Evolutionary conservation across 108 stramenopile species (phyloP).

Genomic region (Parmales sp.): DNA sequence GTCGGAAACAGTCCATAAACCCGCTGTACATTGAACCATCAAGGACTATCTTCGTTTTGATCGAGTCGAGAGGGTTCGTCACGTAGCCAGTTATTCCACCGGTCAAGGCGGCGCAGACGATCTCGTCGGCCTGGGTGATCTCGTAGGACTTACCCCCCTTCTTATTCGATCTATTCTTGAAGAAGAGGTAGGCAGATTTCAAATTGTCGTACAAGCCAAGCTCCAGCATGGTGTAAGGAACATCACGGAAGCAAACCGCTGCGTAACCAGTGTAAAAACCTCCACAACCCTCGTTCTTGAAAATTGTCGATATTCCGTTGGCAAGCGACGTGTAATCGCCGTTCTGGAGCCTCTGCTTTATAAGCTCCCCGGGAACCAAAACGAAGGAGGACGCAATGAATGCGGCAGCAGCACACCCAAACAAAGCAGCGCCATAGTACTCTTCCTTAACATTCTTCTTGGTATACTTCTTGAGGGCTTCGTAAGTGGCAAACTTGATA

Average conservation of each 20-base stretch:
- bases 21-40: conserved; percentile 13
- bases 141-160: neutral
- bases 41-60: conserved; percentile 43
- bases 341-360: conserved; percentile 48
- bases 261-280: conserved; percentile 33
- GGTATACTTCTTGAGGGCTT: conserved; percentile 12
- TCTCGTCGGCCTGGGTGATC: conserved; percentile 22
- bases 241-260: conserved; percentile 35
- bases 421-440: neutral
- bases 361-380: conserved; percentile 42
- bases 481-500: conserved; percentile 42
- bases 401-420: conserved; percentile 31
- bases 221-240: conserved; percentile 54
- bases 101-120: conserved; percentile 32
- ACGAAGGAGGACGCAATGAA: conserved; percentile 37
- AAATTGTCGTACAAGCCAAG: conserved; percentile 43
- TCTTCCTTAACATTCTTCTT: neutral
- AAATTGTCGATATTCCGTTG: conserved; percentile 17
- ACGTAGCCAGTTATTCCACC: conserved; percentile 33
- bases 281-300: conserved; percentile 17
- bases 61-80: conserved; percentile 39
- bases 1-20: conserved; percentile 15
- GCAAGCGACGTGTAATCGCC: conserved; percentile 14
- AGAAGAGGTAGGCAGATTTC: conserved; percentile 14
- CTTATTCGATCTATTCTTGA: neutral